phyloP scores from a whole-genome alignment of 2,329 filamentous ascomycete species.

The Venturia pyrina region DNA sequence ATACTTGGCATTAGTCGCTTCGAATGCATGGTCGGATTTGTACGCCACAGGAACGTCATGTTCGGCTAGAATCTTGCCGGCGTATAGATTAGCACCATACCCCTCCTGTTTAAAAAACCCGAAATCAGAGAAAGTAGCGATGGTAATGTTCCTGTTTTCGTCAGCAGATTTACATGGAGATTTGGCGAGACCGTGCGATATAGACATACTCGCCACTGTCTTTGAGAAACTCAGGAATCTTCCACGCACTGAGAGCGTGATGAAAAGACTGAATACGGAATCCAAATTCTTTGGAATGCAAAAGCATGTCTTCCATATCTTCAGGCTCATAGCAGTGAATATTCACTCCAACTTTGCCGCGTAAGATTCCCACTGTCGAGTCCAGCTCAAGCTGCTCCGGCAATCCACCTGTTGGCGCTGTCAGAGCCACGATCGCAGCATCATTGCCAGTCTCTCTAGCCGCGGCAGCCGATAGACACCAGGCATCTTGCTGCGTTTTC shows the following conservation, averaged over 20 bases:
- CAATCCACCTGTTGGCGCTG: slow-evolving; percentile 23
- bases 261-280: slow-evolving; percentile 59
- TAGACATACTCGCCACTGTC: slow-evolving; percentile 14
- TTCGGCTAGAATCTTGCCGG: slow-evolving; percentile 56
- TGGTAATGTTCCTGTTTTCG: slow-evolving; percentile 32
- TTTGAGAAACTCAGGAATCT: slow-evolving; percentile 50
- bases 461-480: slow-evolving; percentile 49
- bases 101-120: slow-evolving; percentile 65
- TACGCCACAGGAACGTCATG: slow-evolving; percentile 56
- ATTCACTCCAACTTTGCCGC: slow-evolving; percentile 60
- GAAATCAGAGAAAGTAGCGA: slow-evolving; percentile 59
- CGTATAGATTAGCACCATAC: slow-evolving; percentile 54
- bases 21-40: slow-evolving; percentile 48
- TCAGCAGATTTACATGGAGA: neutral
- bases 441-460: slow-evolving; percentile 42
- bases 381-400: slow-evolving; percentile 56
- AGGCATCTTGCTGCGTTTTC: slow-evolving; percentile 54
- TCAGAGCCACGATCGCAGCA: slow-evolving; percentile 28
- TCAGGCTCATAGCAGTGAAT: slow-evolving; percentile 63
- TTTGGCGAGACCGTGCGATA: no score
- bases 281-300: slow-evolving; percentile 62
- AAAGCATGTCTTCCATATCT: slow-evolving; percentile 59
- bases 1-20: slow-evolving; percentile 49
- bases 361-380: slow-evolving; percentile 49
- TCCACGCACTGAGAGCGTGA: slow-evolving; percentile 57